phyloP scores from a whole-genome alignment of 768 basidiomycete species.

The Psilocybe cyanescens region DNA sequence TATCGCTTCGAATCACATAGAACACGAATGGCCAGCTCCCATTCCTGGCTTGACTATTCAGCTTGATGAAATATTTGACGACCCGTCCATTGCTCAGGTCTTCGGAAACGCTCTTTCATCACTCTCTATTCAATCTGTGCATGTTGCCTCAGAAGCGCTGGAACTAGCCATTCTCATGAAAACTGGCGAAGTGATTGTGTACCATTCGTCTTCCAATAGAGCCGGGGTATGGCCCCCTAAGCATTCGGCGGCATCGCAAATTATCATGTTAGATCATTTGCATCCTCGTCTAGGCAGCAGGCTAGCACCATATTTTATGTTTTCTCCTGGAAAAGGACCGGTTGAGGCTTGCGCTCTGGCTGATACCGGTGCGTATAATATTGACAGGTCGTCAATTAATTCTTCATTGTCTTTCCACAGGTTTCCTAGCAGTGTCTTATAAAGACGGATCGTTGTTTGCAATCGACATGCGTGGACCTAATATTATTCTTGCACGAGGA shows the following conservation, averaged over 20 bases:
- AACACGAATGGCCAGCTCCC: slow-evolving; percentile 66
- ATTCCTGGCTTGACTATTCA: slow-evolving; percentile 67
- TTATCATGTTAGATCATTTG: slow-evolving; percentile 58
- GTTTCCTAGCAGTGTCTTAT: slow-evolving; percentile 80
- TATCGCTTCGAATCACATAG: slow-evolving; percentile 38
- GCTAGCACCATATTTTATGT: slow-evolving; percentile 65
- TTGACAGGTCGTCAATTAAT: neutral
- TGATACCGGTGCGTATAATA: slow-evolving; percentile 63
- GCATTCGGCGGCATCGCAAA: slow-evolving; percentile 45
- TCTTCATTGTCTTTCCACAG: slow-evolving; percentile 37
- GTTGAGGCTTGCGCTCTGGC: slow-evolving; percentile 64
- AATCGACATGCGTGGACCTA: slow-evolving; percentile 77
- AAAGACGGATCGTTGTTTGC: slow-evolving; percentile 59
- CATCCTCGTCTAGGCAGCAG: slow-evolving; percentile 39
- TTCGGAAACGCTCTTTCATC: slow-evolving; percentile 17
- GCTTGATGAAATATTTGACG: slow-evolving; percentile 49
- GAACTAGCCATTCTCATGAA: slow-evolving; percentile 58
- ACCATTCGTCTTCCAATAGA: slow-evolving; percentile 36
- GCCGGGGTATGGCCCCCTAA: slow-evolving; percentile 19
- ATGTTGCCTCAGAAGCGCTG: slow-evolving; percentile 57
- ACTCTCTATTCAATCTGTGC: slow-evolving; percentile 43
- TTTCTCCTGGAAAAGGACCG: slow-evolving; percentile 50
- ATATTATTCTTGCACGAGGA: slow-evolving; percentile 57
- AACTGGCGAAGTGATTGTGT: slow-evolving; percentile 62
- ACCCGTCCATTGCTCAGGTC: slow-evolving; percentile 38